Evolutionary conservation across 2,329 filamentous ascomycete genomes (phyloP), one percentile per base, ranked within the genome.

Genomic region (Ophiosphaerella korrae): DNA sequence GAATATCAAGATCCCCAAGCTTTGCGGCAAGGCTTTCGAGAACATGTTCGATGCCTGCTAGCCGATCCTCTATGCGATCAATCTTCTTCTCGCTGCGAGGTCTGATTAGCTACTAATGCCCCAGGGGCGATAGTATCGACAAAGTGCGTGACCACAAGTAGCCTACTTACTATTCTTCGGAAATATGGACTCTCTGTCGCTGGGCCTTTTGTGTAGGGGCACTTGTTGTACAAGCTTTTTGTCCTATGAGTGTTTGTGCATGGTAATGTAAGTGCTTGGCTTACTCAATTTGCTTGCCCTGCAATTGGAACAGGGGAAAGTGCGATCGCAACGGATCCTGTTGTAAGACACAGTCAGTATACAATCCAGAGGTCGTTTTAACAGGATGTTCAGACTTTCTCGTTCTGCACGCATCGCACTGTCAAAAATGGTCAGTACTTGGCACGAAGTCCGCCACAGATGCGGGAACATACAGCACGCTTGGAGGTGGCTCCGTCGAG

Each of bases 51-150:
- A 83, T 80, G n/a, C 73, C 72, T 6, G 73, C 72, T 7, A 83
- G 67, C 13, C 80, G 75, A 26, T 78, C 75, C 57, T 81, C 79
- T 43, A 83, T 81, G 11, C 77, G 62, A 52, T 82, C 80, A 42
- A 83, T 80, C 63, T 82, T 81, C 59, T 73, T 77, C 61, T 83
- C 80, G 65, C 78, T 81, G 35, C 3, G 5, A 8, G 2, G 7
- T 5, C 13, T 39, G 44, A 11, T 64, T 37, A 65, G 56, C 24
- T 12, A 23, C 41, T 7, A 13, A 6, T 24, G n/a, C 31, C 18
- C 18, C 5, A 2, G 18, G 18, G 18, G 3, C 26, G 26, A 29
- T 29, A 21, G 18, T 21, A 21, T 21, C 5, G 18, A 21, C 11
- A 29, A 29, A 6, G 26, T 29, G 2, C 11, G 11, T 29, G 11